phyloP scores from a whole-genome alignment of 2,329 filamentous ascomycete species.

The Penicillium italicum region DNA sequence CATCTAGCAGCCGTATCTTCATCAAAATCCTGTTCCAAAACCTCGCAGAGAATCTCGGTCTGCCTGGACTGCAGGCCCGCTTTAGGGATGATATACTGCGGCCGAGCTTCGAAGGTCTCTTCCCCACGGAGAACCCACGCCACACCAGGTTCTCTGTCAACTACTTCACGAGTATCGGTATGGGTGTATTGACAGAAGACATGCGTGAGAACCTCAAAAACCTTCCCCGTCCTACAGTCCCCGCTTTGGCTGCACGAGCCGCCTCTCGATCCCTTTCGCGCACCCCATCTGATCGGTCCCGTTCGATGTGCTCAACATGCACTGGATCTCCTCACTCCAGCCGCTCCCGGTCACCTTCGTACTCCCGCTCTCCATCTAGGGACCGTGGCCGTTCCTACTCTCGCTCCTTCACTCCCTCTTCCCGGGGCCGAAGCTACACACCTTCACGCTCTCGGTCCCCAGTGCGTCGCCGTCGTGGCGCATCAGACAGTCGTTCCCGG shows the following conservation, averaged over 20 bases:
- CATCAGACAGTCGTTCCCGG: conserved; percentile 35
- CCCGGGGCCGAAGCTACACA: conserved; percentile 35
- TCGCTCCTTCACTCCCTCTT: conserved; percentile 31
- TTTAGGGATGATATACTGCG: conserved; percentile 75
- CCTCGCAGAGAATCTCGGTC: conserved; percentile 78
- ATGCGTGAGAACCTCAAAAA: conserved; percentile 91
- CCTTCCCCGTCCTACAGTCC: conserved; percentile 77
- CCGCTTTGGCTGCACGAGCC: conserved; percentile 58
- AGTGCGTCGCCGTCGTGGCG: conserved; percentile 29
- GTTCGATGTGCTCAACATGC: conserved; percentile 35
- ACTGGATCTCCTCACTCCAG: conserved; percentile 34
- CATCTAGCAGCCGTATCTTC: conserved; percentile 93
- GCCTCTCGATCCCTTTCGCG: conserved; percentile 64
- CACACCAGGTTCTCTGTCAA: conserved; percentile 98
- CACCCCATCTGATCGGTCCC: conserved; percentile 34
- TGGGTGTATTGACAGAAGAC: conserved; percentile 90
- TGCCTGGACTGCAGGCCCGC: conserved; percentile 71
- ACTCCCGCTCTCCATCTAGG: conserved; percentile 37
- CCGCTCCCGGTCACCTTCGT: conserved; percentile 43
- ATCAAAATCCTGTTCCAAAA: conserved; percentile 98
- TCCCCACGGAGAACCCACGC: conserved; percentile 82
- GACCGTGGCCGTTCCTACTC: conserved; percentile 33
- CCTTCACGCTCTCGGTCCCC: conserved; percentile 39
- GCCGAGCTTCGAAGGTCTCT: conserved; percentile 76
- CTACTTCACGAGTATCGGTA: conserved; percentile 97